Evolutionary conservation across 2,329 filamentous ascomycete genomes (phyloP), one percentile per base, ranked within the genome.

Genomic region (Orbilia ellipsospora): DNA sequence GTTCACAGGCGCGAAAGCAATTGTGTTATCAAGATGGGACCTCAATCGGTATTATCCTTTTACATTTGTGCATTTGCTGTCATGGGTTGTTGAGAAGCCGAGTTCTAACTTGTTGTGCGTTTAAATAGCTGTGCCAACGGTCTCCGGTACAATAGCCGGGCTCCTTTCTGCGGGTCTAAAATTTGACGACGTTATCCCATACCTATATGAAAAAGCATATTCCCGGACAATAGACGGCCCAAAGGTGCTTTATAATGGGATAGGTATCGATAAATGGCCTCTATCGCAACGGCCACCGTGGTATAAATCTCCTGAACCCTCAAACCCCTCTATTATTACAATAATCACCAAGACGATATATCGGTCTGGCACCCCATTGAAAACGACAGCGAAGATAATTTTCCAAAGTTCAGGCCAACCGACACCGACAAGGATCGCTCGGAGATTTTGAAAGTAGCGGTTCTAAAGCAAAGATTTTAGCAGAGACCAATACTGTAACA

Each of bases 121-220:
- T 13, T 12, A 28, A 13, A 18, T 20, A 66, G 62, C 40, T 13
- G 42, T 20, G 4, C 51, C 62, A n/a, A 18, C 36, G 2, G 62
- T 66, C 1, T 6, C 51, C 6, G 52, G 51, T 15, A 56, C 26
- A 16, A 48, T 66, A 15, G 62, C 62, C 4, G 31, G 10, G 4
- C 54, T 50, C 28, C 20, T 66, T 28, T 26, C 16, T 5, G 20
- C 62, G 1, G 62, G 36, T 2, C 4, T 66, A n/a, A 56, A 40
- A 4, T 16, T 56, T 8, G 40, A 66, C 23, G 31, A 66, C 5
- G 62, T 66, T 2, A n/a, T 48, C 13, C 44, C 44, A 18, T 48
- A n/a, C 8, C 5, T 48, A 48, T n/a, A 48, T 6, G 44, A 15
- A 1, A 6, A 48, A n/a, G 44, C 44, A n/a, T 48, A 48, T n/a